Evolutionary conservation across 768 basidiomycete genomes (phyloP).

Genomic region (Leccinum pellstonianum): DNA sequence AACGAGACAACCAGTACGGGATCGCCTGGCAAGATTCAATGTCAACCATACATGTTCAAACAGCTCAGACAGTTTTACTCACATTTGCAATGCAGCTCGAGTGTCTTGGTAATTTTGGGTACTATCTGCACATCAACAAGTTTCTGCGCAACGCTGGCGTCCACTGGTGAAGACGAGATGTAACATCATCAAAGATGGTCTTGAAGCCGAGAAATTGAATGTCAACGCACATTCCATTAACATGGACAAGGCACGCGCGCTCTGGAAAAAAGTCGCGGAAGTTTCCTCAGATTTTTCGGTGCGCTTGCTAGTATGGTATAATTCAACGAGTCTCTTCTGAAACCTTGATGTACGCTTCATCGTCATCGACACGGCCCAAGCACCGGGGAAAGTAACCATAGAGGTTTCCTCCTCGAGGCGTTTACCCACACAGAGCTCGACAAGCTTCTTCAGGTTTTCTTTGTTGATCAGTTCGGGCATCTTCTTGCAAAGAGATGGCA

Average conservation of each 20-base stretch:
- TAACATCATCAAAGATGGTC: no score
- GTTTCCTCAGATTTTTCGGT: no score
- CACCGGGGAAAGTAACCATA: constrained; percentile 21
- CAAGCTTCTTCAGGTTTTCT: constrained; percentile 16
- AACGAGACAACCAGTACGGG: constrained; percentile 23
- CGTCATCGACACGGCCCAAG: constrained; percentile 26
- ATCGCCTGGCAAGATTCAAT: constrained; percentile 5
- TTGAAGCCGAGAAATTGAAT: no score
- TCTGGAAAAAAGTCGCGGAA: no score
- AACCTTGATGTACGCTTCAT: constrained; percentile 13
- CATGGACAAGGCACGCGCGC: no score
- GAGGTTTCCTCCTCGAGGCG: constrained; percentile 16
- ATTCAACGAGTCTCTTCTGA: no score
- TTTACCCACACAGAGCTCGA: constrained; percentile 17
- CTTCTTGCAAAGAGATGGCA: constrained; percentile 30
- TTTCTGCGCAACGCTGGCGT: constrained; percentile 7
- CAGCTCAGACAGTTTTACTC: neutral
- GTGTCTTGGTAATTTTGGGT: neutral
- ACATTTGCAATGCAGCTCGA: constrained; percentile 12
- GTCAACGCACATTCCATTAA: no score
- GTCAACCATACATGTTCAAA: no score
- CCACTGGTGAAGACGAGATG: constrained; percentile 8
- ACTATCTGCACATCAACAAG: constrained; percentile 15
- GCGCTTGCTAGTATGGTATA: no score
- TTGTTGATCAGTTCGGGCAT: constrained; percentile 15